Evolutionary conservation across 1,139 yeast species (phyloP).

Genomic region (Kodamaea sp.): DNA sequence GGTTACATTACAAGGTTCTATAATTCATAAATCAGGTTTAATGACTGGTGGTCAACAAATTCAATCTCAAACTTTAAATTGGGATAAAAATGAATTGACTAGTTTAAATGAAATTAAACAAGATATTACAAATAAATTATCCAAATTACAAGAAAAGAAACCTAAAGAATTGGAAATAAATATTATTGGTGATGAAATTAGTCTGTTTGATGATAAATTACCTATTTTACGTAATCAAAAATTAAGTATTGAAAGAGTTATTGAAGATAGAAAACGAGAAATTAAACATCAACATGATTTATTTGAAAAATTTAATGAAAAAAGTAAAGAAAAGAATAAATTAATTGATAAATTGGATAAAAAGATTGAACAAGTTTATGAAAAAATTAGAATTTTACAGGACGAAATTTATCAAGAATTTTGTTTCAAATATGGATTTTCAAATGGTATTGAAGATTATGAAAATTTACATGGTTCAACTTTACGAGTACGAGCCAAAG

Average conservation of each 20-base stretch:
- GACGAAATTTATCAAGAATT: conserved; percentile 48
- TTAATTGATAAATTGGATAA: conserved; percentile 28
- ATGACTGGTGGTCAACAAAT: conserved; percentile 83
- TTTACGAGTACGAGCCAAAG: conserved; percentile 58
- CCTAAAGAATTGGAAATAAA: conserved; percentile 61
- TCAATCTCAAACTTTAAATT: conserved; percentile 39
- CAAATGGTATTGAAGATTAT: conserved; percentile 56
- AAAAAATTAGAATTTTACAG: conserved; percentile 38
- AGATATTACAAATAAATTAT: conserved; percentile 51
- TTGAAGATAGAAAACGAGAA: conserved; percentile 56
- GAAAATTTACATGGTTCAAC: conserved; percentile 65
- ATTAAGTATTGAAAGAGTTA: conserved; percentile 45
- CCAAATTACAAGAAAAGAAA: conserved; percentile 44
- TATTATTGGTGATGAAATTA: conserved; percentile 51
- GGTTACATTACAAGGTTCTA: conserved; percentile 80
- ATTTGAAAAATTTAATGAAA: conserved; percentile 15
- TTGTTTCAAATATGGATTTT: conserved; percentile 51
- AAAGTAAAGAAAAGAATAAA: conserved; percentile 18
- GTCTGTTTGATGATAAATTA: conserved; percentile 50
- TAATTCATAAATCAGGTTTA: conserved; percentile 80
- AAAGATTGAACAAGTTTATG: conserved; percentile 22
- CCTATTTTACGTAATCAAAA: conserved; percentile 52
- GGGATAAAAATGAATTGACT: conserved; percentile 75
- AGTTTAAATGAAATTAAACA: conserved; percentile 59
- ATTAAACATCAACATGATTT: conserved; percentile 44